Conservation (phyloP, 192 early-diverging fungal species). For the Backusella macrospora region DNA sequence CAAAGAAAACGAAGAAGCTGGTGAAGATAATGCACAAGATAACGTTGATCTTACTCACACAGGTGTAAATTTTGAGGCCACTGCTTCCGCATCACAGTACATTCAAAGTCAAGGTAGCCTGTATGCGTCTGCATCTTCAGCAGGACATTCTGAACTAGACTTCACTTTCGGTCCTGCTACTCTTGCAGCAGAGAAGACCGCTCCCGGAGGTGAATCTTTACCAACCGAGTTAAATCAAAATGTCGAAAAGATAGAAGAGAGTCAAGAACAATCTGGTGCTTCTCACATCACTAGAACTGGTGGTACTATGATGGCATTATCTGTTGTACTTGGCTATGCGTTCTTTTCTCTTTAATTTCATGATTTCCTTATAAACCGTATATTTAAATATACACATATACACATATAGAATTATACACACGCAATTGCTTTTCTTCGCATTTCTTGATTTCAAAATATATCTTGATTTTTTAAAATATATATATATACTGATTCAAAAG, state of each 20-base stretch:
- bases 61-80: neutral
- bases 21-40: neutral
- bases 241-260: constrained; percentile 2
- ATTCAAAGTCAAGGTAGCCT: neutral
- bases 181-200: neutral
- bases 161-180: neutral
- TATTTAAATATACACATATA: too few relatives aligned
- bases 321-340: neutral
- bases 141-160: neutral
- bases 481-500: too few relatives aligned
- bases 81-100: neutral
- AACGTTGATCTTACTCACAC: too few relatives aligned
- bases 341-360: neutral
- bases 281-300: neutral
- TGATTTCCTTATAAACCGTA: neutral
- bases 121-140: neutral
- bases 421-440: too few relatives aligned
- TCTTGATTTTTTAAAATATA: too few relatives aligned
- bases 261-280: neutral
- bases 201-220: neutral
- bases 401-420: too few relatives aligned
- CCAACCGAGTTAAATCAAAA: neutral
- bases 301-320: neutral
- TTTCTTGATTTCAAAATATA: too few relatives aligned
- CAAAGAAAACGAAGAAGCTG: neutral